Base-by-base conservation (phyloP, 2,329 filamentous ascomycete species). In the Phialophora chinensis region DNA sequence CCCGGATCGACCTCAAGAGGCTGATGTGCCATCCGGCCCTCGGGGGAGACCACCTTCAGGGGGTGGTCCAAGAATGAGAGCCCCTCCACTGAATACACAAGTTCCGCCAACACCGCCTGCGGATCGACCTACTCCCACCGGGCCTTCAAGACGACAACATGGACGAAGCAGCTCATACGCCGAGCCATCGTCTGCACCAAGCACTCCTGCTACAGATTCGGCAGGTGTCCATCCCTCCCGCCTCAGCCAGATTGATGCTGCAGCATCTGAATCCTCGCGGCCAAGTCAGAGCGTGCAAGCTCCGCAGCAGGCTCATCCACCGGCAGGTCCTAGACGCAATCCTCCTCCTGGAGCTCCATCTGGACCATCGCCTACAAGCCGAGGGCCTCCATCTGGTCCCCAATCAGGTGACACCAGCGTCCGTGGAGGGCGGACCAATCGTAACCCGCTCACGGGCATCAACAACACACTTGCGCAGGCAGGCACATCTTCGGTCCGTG, bases 161-260 rank as follows among this genome's bases (percentile, higher is more conserved):
- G 73, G 76, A 54, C 77, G 80, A 53, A 74, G 70, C 27, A 72
- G 65, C 49, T 75, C 75, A 27, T 78, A 78, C 11, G 76, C 75
- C 59, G 69, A 75, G 27, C 52, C 74, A 49, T 47, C 74, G n/a
- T 71, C 73, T 33, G 67, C 75, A 25, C 74, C 76, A 12, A 64
- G 74, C 12, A 73, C 78, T 17, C 75, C 78, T 47, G 50, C 52
- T 49, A n/a, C 52, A 33, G 79, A 82, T 42, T 74, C 78, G 17
- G 75, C 77, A 25, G 83, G 84, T 35, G 80, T 87, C 54, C 85
- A 87, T 72, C 85, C 85, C 11, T 85, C 85, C 71, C 80, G 85
- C 44, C 74, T 86, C 54, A 81, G 79, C 49, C 79, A 80, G 44
- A 77, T 82, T 38, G 70, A 70, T 31, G 42, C 73, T 23, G 58